Evolutionary conservation across 768 basidiomycete genomes (phyloP).

Genomic region (Lenzites betulinus): DNA sequence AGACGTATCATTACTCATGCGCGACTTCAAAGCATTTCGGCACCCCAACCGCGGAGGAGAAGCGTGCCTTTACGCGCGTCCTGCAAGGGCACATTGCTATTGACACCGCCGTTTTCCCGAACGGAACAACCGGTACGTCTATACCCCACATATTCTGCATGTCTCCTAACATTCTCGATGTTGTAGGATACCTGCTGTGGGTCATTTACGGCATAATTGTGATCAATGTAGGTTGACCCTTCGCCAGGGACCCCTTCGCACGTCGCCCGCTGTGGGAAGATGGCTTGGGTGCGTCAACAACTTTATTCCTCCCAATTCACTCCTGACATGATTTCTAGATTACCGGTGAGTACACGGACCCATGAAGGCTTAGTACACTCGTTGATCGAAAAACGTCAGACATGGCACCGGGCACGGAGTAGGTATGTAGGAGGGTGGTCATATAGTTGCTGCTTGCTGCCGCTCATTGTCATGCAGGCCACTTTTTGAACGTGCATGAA

Average conservation of each 20-base stretch:
- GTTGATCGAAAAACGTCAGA: constrained; percentile 41
- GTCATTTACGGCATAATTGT: constrained; percentile 4
- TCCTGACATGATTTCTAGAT: constrained; percentile 38
- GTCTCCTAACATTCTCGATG: neutral
- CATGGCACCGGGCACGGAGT: constrained; percentile 97
- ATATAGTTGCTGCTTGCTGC: no score
- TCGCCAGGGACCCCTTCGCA: constrained; percentile 74
- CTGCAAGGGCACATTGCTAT: constrained; percentile 91
- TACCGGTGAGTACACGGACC: constrained; percentile 46
- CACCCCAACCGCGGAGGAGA: constrained; percentile 78
- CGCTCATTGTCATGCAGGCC: no score
- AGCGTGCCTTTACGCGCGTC: constrained; percentile 87
- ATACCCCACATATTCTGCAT: neutral
- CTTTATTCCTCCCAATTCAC: constrained; percentile 4
- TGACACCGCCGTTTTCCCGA: constrained; percentile 82
- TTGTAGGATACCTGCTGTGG: constrained; percentile 59
- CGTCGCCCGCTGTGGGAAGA: constrained; percentile 82
- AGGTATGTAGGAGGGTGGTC: constrained; percentile 32
- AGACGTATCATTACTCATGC: neutral
- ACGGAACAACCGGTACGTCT: constrained; percentile 67
- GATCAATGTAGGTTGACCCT: neutral
- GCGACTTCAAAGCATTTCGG: constrained; percentile 75
- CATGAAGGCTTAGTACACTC: no score
- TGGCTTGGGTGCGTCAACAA: constrained; percentile 63
- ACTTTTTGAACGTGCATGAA: constrained; percentile 95